Base-by-base conservation (phyloP, 805 yeast species). In the Blastobotrys robertii region DNA sequence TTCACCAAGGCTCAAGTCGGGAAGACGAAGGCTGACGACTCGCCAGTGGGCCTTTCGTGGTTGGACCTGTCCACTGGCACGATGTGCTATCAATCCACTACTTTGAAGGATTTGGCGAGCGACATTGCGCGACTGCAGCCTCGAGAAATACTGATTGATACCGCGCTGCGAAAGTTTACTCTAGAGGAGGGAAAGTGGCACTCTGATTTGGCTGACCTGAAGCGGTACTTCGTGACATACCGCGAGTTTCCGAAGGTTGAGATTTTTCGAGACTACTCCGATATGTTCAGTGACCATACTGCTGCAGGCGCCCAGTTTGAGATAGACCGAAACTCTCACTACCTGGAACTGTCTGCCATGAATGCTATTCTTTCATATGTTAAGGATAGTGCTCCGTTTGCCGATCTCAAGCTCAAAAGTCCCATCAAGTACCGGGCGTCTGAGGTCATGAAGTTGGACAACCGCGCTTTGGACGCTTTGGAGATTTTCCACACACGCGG, bases 51-150 rank as follows among this genome's bases (percentile, higher is more conserved):
- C 0, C 53, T 92, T 1, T 72, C 87, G 25, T 92, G 97, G 97
- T 74, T 81, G 35, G 98, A 92, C 62, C 67, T 90, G 0, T 81
- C 92, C 0, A 76, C 90, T 1, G 97, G 97, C 0, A 78, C 77
- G 15, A 74, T 85, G 37, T 77, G 69, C 53, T 82, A 81, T 2
- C 84, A 85, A 54, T 74, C 75, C 38, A 75, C 84, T 0, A 69
- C 72, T 1, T 55, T 80, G 14, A 72, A 68, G 4, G 80, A 78
- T 19, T 61, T 88, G 2, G 69, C 79, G 39, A 73, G 92, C 4
- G 85, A 85, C 34, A 64, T 92, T 1, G 69, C 90, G 0, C 70
- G 97, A 45, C 77, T 92, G 5, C 71, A 71, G 38, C 97, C 98
- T 0, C 73, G 79, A 31, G 98, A 90, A 53, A 75, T 90, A 10